Percentiles rank a stretch among this genome's conserved stretches.
Evolutionary conservation across 306 rosid species (phyloP).

Genomic region (Vachellia pachyceras): DNA sequence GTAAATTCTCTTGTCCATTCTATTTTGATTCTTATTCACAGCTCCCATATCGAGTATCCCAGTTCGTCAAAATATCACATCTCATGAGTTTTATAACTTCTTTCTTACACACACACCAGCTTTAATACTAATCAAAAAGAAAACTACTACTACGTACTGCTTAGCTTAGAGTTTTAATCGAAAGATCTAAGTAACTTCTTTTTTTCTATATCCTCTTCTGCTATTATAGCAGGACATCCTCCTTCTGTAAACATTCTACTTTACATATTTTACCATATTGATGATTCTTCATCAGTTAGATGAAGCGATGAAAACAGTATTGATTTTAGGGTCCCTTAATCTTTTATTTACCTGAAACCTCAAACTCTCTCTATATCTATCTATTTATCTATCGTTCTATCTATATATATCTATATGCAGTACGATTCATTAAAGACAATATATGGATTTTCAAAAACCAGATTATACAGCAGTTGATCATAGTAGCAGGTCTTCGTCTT

Average conservation of each 20-base stretch:
- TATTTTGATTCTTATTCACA: constrained; percentile 37
- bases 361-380: background rate
- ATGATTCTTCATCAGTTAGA: background rate
- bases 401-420: background rate
- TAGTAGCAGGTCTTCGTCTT: background rate
- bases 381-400: no score
- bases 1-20: constrained; percentile 47
- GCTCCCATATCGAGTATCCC: constrained; percentile 23
- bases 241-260: constrained; percentile 4
- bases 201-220: background rate
- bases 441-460: background rate
- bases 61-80: constrained; percentile 13
- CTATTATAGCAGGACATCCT: background rate
- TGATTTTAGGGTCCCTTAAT: background rate
- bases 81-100: background rate
- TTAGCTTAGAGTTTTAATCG: background rate
- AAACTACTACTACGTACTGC: background rate
- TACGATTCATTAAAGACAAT: background rate
- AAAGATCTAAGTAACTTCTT: background rate
- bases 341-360: background rate
- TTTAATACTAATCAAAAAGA: background rate
- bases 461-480: background rate
- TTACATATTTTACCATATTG: background rate
- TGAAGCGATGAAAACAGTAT: constrained; percentile 2
- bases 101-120: background rate